phyloP scores from a whole-genome alignment of 768 basidiomycete genomes.

The Boletus tomentosulus region DNA sequence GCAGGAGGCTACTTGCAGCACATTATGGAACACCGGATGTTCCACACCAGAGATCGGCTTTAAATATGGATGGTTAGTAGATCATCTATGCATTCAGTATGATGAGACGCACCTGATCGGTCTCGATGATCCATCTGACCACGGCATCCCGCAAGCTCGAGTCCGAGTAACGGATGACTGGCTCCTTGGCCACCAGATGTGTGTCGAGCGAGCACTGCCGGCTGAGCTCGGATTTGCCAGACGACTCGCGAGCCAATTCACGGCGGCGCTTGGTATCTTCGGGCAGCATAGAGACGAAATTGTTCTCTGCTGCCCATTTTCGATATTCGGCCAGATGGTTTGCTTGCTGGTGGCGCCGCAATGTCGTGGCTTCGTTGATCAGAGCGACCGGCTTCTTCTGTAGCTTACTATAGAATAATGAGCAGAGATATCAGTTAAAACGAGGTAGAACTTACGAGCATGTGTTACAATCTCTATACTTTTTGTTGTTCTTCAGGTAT shows the following conservation, averaged over 20 bases:
- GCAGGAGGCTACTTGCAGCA: background rate
- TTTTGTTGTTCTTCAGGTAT: background rate
- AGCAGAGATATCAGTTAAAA: too few relatives aligned
- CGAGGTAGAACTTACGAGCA: background rate
- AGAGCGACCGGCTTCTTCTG: background rate
- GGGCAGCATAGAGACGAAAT: background rate
- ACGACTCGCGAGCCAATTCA: background rate
- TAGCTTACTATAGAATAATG: background rate
- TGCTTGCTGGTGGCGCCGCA: slow-evolving; percentile 1
- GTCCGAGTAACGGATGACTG: background rate
- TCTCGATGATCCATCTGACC: background rate
- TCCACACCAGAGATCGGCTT: slow-evolving; percentile 6
- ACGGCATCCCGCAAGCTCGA: background rate
- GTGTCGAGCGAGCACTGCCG: background rate
- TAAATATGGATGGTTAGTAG: background rate
- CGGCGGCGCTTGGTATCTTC: background rate
- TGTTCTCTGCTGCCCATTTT: slow-evolving; percentile 1
- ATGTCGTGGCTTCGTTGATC: background rate
- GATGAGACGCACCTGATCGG: background rate
- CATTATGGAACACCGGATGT: background rate
- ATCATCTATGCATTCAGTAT: background rate
- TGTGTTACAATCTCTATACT: background rate
- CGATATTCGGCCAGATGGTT: background rate
- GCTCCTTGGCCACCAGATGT: background rate
- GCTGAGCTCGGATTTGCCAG: background rate